Base-by-base conservation (phyloP, 305 asterid species). In the Andrographis paniculata region DNA sequence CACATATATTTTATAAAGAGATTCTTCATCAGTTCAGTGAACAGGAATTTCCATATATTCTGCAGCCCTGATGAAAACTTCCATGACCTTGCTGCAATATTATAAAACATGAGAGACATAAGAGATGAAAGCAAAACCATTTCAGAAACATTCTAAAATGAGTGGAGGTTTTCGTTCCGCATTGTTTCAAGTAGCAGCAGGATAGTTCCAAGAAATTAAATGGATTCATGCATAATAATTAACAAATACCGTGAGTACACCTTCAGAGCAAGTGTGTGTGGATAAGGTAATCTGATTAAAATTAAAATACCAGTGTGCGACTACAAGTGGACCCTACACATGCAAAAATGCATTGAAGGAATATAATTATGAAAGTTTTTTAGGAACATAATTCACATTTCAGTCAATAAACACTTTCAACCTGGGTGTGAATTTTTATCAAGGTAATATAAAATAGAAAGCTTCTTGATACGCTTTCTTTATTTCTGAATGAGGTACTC, bases 401-500 rank as follows among this genome's bases (percentile, higher is more conserved):
- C n/a, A n/a, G n/a, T n/a, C n/a, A 66, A 37, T 20, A 38, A 74
- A 78, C 78, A 71, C 75, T 77, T 74, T 72, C 83, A 78, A 91
- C 99, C 96, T 87, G 99, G 99, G 69, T 87, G 95, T 36, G 99
- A 96, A 87, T 91, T 91, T 80, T 91, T 91, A 72, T 91, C 99
- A 52, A 96, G 99, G 67, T 91, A 96, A 79, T 83, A 91, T 42
- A 80, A 78, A 67, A 91, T 74, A 60, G 99, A 91, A 62, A 87
- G 93, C 64, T 78, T 91, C 80, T n/a, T 96, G 76, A 59, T 87
- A 91, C 20, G 99, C 99, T 73, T 87, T 91, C 82, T 91, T 91
- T 68, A 87, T 91, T 59, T 91, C 99, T 52, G 87, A 69, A 58
- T 87, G 96, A 45, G 95, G 83, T 48, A 73, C 96, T 66, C 94